Evolutionary conservation across 441 rosid species (phyloP).

Genomic region (Omphalea diandra): DNA sequence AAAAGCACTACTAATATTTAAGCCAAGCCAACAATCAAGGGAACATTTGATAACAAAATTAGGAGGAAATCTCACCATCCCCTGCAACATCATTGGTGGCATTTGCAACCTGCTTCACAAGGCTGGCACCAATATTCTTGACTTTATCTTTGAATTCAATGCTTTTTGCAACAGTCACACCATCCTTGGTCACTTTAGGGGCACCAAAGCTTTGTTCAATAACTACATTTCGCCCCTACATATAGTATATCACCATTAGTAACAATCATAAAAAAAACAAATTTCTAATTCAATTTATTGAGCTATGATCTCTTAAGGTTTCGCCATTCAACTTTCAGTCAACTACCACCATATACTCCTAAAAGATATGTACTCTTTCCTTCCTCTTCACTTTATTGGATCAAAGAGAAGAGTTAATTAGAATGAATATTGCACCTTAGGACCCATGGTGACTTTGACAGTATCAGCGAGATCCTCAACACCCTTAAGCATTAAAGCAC

Average conservation of each 20-base stretch:
- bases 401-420: too few species aligned
- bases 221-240: conserved; percentile 81
- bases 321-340: too few species aligned
- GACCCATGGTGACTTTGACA: conserved; percentile 91
- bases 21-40: not conserved
- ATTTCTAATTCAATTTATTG: too few species aligned
- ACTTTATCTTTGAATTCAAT: conserved; percentile 80
- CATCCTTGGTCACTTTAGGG: conserved; percentile 93
- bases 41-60: not conserved
- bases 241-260: not conserved
- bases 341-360: too few species aligned
- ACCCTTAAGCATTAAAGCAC: conserved; percentile 82
- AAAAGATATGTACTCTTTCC: not conserved
- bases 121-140: conserved; percentile 90
- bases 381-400: too few species aligned
- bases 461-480: conserved; percentile 92
- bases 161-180: conserved; percentile 91
- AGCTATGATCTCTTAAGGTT: too few species aligned
- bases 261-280: too few species aligned
- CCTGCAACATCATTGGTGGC: conserved; percentile 93
- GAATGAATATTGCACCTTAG: conserved; percentile 51
- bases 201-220: conserved; percentile 90
- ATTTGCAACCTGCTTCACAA: conserved; percentile 94
- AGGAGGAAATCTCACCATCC: conserved; percentile 51
- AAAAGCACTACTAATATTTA: not conserved